phyloP scores from a whole-genome alignment of 2,329 filamentous ascomycete species.

The Pseudogymnoascus pannorum region DNA sequence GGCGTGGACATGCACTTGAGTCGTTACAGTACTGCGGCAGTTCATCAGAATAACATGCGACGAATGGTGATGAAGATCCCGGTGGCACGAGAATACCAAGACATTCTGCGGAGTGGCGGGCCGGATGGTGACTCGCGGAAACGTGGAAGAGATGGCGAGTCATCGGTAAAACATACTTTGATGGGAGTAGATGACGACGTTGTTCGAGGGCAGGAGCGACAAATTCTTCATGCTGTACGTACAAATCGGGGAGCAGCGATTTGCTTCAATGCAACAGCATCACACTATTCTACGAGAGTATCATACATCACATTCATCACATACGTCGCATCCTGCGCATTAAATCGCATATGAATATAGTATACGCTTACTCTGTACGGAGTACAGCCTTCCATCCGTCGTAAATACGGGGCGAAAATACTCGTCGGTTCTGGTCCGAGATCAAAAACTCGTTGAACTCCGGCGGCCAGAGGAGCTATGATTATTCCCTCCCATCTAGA shows the following conservation, averaged over 20 bases:
- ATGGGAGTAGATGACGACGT: neutral
- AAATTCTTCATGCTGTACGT: neutral
- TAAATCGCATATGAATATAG: neutral
- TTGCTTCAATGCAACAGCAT: neutral
- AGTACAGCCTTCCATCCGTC: constrained; percentile 4
- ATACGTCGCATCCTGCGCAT: neutral
- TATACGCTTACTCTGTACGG: neutral
- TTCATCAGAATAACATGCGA: neutral
- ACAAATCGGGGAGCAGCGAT: neutral
- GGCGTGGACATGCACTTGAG: neutral
- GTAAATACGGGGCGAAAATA: too few species aligned
- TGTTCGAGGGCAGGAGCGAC: neutral
- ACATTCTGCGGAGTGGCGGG: neutral
- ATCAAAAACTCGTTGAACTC: neutral
- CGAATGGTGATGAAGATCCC: neutral
- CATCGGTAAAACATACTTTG: neutral
- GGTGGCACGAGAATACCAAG: neutral
- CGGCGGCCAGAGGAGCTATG: neutral
- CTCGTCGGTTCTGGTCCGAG: constrained; percentile 7
- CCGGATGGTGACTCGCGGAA: constrained; percentile 2
- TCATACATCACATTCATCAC: neutral
- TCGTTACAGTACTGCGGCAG: neutral
- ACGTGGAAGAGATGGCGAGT: neutral
- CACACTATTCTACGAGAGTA: constrained; percentile 5
- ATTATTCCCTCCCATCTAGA: neutral